A percentile compares a stretch with the other conserved stretches of the same genome.
phyloP scores from a whole-genome alignment of 108 stramenopile genomes.

The Nitzschia palea region DNA sequence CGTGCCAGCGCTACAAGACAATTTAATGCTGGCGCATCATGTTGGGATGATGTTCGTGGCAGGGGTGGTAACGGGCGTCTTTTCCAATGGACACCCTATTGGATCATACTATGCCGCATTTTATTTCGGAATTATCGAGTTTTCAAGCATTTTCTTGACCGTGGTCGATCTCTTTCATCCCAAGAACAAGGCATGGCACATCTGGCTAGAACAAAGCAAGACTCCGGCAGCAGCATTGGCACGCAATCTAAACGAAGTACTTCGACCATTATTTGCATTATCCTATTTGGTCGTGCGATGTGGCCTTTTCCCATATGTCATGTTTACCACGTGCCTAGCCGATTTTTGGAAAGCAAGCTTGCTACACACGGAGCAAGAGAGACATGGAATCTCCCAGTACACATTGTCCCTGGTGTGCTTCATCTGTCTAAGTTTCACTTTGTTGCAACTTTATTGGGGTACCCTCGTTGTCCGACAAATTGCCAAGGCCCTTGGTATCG shows the following conservation, averaged over 20 bases:
- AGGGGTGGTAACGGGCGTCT: constrained; percentile 38
- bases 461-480: constrained; percentile 43
- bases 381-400: not conserved
- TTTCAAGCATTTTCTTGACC: constrained; percentile 52
- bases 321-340: constrained; percentile 29
- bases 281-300: constrained; percentile 46
- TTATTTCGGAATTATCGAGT: constrained; percentile 69
- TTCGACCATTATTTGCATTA: constrained; percentile 49
- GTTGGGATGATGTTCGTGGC: constrained; percentile 58
- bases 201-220: constrained; percentile 33
- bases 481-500: constrained; percentile 30
- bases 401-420: constrained; percentile 25
- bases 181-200: constrained; percentile 48
- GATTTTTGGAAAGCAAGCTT: constrained; percentile 35
- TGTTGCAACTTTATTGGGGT: constrained; percentile 60
- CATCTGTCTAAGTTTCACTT: constrained; percentile 36
- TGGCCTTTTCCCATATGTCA: constrained; percentile 56
- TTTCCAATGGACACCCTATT: constrained; percentile 26
- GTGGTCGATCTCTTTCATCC: constrained; percentile 72
- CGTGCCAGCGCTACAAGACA: constrained; percentile 31
- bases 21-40: constrained; percentile 56
- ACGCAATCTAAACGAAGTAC: constrained; percentile 43
- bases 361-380: constrained; percentile 17
- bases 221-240: not conserved
- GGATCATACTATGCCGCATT: constrained; percentile 55